These are phyloP conservation scores for Limtongia smithiae DNA, from an alignment of 805 yeast species.

Conservation along the genomic window DNA sequence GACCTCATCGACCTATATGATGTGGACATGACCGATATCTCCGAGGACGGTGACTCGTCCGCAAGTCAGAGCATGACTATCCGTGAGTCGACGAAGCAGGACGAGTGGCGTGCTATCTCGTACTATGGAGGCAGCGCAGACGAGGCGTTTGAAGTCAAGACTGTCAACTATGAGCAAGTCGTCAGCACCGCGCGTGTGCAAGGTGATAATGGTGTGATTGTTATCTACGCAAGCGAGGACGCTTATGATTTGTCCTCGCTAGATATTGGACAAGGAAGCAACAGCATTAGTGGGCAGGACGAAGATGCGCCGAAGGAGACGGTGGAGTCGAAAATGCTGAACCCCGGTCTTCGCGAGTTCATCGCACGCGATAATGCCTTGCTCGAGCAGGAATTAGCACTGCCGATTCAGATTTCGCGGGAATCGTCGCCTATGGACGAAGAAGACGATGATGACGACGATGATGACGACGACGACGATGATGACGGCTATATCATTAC, in stretches of 20 bases:
- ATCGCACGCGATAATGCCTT: conserved; percentile 11
- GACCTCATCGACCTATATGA: conserved; percentile 5
- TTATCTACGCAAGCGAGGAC: conserved; percentile 23
- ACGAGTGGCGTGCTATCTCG: conserved; percentile 6
- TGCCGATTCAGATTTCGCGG: too few species aligned
- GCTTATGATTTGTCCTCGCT: conserved; percentile 1
- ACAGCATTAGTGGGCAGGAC: not conserved
- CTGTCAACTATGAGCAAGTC: conserved; percentile 10
- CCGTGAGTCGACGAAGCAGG: not conserved
- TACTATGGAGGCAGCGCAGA: conserved; percentile 4
- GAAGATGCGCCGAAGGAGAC: not conserved
- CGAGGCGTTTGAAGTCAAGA: conserved; percentile 3
- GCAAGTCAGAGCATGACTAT: not conserved
- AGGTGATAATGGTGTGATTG: conserved; percentile 24
- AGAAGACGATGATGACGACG: not conserved
- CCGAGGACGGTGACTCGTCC: not conserved
- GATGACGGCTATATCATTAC: too few species aligned
- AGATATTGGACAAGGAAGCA: not conserved
- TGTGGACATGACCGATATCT: not conserved
- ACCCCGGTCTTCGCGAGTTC: conserved; percentile 3
- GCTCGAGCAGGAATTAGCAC: conserved; percentile 15
- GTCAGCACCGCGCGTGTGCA: conserved; percentile 15
- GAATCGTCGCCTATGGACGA: not conserved
- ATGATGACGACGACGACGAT: not conserved
- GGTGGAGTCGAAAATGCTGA: not conserved